Conservation (phyloP, 2,329 filamentous ascomycete species). For the Lasiodiplodia sp. region DNA sequence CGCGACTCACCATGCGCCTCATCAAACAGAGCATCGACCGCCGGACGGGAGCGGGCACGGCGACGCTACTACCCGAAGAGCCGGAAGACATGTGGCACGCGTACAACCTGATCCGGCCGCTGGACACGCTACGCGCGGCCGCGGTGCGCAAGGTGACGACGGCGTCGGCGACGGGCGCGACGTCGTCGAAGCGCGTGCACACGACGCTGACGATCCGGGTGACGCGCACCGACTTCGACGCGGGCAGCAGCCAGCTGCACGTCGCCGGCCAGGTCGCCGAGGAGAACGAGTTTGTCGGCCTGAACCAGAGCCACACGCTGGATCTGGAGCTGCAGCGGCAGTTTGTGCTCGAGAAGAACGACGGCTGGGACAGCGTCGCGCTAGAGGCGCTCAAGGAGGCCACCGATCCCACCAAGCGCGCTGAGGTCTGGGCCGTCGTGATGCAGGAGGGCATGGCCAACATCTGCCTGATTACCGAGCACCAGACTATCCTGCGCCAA, state of each 20-base stretch:
- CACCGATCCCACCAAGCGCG: constrained; percentile 77
- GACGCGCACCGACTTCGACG: constrained; percentile 72
- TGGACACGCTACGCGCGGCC: constrained; percentile 69
- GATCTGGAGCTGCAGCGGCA: constrained; percentile 88
- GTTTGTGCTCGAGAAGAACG: constrained; percentile 85
- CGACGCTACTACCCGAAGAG: constrained; percentile 74
- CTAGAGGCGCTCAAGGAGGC: constrained; percentile 79
- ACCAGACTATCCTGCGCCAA: constrained; percentile 78
- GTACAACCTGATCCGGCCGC: constrained; percentile 74
- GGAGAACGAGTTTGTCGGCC: constrained; percentile 72
- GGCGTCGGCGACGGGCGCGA: constrained; percentile 67
- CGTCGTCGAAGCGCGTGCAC: constrained; percentile 69
- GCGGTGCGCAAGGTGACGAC: constrained; percentile 72
- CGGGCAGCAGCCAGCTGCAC: constrained; percentile 71
- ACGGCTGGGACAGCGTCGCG: constrained; percentile 90
- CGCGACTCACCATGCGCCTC: constrained; percentile 63
- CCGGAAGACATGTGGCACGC: constrained; percentile 83
- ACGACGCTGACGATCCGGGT: constrained; percentile 71
- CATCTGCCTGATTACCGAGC: constrained; percentile 82
- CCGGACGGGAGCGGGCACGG: constrained; percentile 69
- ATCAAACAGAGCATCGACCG: constrained; percentile 71
- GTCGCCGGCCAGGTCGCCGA: constrained; percentile 70
- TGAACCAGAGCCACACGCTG: constrained; percentile 73
- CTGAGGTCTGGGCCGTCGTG: constrained; percentile 86
- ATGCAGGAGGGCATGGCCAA: constrained; percentile 90